A percentile compares a stretch with the other conserved stretches of the same genome.
Evolutionary conservation across 2,329 filamentous ascomycete species (phyloP).

Genomic region (Alternaria hordeiaustralica): DNA sequence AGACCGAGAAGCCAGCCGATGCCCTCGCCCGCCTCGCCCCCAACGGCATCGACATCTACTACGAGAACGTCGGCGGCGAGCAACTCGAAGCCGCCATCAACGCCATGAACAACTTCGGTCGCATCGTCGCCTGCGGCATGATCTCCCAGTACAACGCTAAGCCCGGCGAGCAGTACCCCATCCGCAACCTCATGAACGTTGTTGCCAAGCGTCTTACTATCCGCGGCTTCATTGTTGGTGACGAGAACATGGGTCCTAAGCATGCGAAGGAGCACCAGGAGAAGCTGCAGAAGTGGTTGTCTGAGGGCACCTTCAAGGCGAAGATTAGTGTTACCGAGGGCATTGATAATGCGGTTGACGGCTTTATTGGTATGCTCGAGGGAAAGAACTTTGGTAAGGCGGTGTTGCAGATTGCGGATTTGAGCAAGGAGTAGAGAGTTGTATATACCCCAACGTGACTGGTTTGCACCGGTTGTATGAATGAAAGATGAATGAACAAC

Average conservation of each 20-base stretch:
- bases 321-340: conserved; percentile 73
- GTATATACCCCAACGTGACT: not conserved
- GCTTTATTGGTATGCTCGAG: conserved; percentile 74
- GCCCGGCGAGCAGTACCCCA: conserved; percentile 64
- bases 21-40: conserved; percentile 75
- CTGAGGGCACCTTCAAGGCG: conserved; percentile 75
- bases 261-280: conserved; percentile 76
- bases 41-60: conserved; percentile 82
- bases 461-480: not conserved
- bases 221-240: conserved; percentile 76
- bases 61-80: conserved; percentile 80
- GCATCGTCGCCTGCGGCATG: conserved; percentile 69
- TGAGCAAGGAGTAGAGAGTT: conserved; percentile 34
- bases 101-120: conserved; percentile 68
- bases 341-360: conserved; percentile 78
- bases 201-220: conserved; percentile 74
- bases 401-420: conserved; percentile 68
- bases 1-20: conserved; percentile 74
- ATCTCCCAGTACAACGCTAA: conserved; percentile 78
- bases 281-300: conserved; percentile 77
- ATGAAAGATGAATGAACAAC: not conserved
- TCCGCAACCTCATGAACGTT: conserved; percentile 70
- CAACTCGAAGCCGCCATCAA: conserved; percentile 72
- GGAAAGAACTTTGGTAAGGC: conserved; percentile 90
- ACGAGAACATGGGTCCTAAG: conserved; percentile 69